Base-by-base conservation (phyloP, 2,329 filamentous ascomycete genomes). In the Penicillium occitanis region DNA sequence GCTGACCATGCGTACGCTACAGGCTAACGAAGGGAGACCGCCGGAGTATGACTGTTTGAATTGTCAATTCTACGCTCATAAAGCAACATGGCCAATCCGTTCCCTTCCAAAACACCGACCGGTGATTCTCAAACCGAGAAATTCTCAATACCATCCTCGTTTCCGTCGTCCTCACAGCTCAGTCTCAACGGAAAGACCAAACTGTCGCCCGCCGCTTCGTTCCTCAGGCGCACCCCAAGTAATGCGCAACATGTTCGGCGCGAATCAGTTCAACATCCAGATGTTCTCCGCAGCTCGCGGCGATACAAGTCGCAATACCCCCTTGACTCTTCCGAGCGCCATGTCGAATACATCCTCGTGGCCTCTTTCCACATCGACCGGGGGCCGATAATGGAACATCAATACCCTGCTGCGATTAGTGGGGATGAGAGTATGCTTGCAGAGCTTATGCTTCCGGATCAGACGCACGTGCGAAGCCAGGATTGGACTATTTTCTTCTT, bases 401-500 rank as follows among this genome's bases (percentile, higher is more conserved):
- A 99, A 76, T 99, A 94, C 75, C 95, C 95, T 0, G 90, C 92
- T 50, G 89, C 94, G 61, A 98, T 99, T 69, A 97, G 93, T 61
- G 94, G 95, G 37, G 94, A 99, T 76, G 95, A 99, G 81, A 91
- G 96, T 74, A 98, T 98, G 93, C 81, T 99, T 74, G 95, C 95
- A 6, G 95, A 99, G 82, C 87, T 99, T 74, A 99, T 99, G 95
- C 82, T 99, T 76, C 95, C 95, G 0, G 95, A 99, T 78, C 94
- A 98, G 79, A 93, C 94, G 25, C 95, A 99, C 80, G 88, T 95
- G 68, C 88, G 95, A 46, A 94, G 91, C 74, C 93, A 98, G 79
- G 95, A 99, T 77, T 99, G 95, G 95, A 99, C 95, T 50, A 97
- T 98, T 64, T 99, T 99, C 82, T 99, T 99, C 76, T 78, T 99